Evolutionary conservation across 2,329 filamentous ascomycete species (phyloP).

Genomic region (Ascochyta clinopodiicola): DNA sequence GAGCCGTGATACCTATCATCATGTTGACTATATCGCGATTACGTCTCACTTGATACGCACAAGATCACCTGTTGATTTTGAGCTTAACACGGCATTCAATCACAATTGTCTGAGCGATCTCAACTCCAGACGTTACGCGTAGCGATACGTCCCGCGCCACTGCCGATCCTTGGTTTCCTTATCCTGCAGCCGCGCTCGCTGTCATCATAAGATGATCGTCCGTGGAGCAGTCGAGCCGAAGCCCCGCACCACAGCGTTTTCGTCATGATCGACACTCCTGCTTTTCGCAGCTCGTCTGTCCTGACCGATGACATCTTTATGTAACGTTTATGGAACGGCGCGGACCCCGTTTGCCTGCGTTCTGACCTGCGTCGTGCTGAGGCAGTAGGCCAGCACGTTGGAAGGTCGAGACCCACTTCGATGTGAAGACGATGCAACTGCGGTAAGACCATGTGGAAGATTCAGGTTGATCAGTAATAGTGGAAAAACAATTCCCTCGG

Average conservation of each 20-base stretch:
- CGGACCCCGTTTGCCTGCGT: not conserved
- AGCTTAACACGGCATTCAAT: not conserved
- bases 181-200: not conserved
- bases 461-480: not conserved
- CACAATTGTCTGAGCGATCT: not conserved
- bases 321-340: constrained; percentile 4
- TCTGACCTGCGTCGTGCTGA: not conserved
- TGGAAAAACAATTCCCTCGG: not conserved
- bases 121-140: not conserved
- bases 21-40: not conserved
- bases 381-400: not conserved
- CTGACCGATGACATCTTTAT: constrained; percentile 12
- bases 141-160: not conserved
- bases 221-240: constrained; percentile 11
- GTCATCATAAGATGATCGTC: constrained; percentile 10
- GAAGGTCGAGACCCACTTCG: constrained; percentile 8
- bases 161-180: not conserved
- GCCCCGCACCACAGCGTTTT: constrained; percentile 19
- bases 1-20: not conserved
- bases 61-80: not conserved
- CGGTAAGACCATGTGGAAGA: constrained; percentile 1
- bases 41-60: not conserved
- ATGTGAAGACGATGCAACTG: constrained; percentile 9
- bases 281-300: constrained; percentile 6
- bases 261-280: constrained; percentile 28